Base-by-base conservation (phyloP, 192 early-diverging fungal species). In the Radiomyces spectabilis region DNA sequence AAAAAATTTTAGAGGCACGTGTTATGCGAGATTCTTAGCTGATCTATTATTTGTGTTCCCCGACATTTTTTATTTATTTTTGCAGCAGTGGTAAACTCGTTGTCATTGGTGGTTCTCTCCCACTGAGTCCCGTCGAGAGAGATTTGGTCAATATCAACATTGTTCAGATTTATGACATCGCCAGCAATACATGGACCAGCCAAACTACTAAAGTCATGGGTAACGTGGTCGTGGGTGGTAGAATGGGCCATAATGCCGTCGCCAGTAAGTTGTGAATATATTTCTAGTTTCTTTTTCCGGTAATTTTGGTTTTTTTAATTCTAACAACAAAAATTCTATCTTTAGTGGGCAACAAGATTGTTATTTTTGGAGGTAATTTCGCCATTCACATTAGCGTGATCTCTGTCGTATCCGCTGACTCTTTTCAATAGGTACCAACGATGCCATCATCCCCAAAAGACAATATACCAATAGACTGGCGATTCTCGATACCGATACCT, bases 311-410 rank as follows among this genome's bases (percentile, higher is more conserved):
- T 38, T 29, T 24, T 13, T 37, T 39, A 37, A 41, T n/a, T 15
- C 10, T 42, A 21, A 34, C 38, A 24, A 24, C 13, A 46, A 25
- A 25, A 34, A 47, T 38, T 16, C 29, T 27, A 4, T 45, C n/a
- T 24, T 40, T 24, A 46, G 9, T 42, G 52, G 53, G 59, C 55
- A 57, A 45, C 25, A 51, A 49, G 32, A 57, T 65, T 25, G 46
- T 58, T 13, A 33, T 65, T 21, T 54, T 65, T 49, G 63, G 63
- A 54, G 63, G 63, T 59, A 58, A 61, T 21, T 31, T 34, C 29
- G 13, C 15, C 10, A 27, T 30, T 16, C 15, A 39, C n/a, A 44
- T 44, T 3, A 4, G 6, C 10, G 18, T 48, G 19, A 47, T 31
- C 9, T 30, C 24, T 55, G 16, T 35, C 38, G n/a, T 42, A 32